phyloP scores from a whole-genome alignment of 1,139 yeast genomes.

The Yamadazyma dushanensis region DNA sequence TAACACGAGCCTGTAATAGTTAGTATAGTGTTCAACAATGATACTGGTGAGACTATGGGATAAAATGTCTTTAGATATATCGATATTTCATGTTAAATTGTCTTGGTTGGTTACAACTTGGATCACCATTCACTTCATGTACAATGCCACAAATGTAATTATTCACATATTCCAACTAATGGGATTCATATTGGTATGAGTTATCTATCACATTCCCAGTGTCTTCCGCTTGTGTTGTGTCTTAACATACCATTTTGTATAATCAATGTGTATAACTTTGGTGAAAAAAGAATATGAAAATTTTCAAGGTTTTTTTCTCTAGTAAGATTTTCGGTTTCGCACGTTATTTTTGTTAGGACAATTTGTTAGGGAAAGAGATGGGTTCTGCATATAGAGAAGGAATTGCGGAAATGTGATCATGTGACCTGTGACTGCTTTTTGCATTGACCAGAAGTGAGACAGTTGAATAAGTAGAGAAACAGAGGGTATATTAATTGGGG shows the following conservation, averaged over 20 bases:
- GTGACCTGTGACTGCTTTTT: no score
- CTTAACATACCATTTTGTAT: slow-evolving; percentile 15
- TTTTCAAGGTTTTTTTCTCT: slow-evolving; percentile 4
- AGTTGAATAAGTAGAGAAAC: no score
- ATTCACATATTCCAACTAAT: no score
- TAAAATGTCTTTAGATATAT: no score
- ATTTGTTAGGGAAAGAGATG: not conserved
- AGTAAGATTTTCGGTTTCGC: slow-evolving; percentile 5
- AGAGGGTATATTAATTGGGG: no score
- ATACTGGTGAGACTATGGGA: no score
- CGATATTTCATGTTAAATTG: not conserved
- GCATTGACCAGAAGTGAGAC: no score
- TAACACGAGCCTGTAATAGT: slow-evolving; percentile 80
- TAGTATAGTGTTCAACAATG: slow-evolving; percentile 11
- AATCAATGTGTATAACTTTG: slow-evolving; percentile 7
- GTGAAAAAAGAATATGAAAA: slow-evolving; percentile 5
- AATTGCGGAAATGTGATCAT: slow-evolving; percentile 3
- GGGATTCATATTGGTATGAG: no score
- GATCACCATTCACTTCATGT: not conserved
- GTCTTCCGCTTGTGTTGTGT: not conserved
- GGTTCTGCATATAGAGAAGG: slow-evolving; percentile 5
- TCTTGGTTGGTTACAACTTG: not conserved
- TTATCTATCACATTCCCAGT: not conserved
- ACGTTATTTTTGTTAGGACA: slow-evolving; percentile 1
- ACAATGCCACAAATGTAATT: no score